Base-by-base conservation (phyloP, 306 rosid species). In the Spatholobus suberectus region DNA sequence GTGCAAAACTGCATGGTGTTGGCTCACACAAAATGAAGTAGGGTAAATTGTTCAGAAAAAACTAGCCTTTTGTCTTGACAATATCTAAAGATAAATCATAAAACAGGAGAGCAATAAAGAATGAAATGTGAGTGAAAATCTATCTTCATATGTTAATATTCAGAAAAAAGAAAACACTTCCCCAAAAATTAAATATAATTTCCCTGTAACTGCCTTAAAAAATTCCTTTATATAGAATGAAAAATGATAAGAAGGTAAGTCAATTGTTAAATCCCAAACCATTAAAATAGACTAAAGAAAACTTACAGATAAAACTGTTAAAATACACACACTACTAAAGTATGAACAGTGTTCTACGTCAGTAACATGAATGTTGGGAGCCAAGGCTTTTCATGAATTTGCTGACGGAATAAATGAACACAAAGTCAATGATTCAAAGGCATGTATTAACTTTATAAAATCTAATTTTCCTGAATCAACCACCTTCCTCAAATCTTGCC, bases 331-430 rank as follows among this genome's bases (percentile, higher is more conserved):
- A 54, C 81, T 44, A 29, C 76, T 52, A 14, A 74, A 52, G 58
- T 21, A 66, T 9, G 49, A 54, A 41, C 47, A 74, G 61, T 65
- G 34, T 52, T 74, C 40, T 74, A 47, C 68, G 49, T 65, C 61
- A 51, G 80, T 65, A 27, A 76, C 81, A 43, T 44, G 54, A 57
- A 68, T 68, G 34, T 38, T 14, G 24, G 44, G 11, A 68, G 71
- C 20, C 66, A 57, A 76, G 78, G 35, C 11, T 75, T 73, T 54
- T 43, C 62, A 82, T 20, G 69, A 82, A 51, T 73, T 82, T 54
- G 24, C 73, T 47, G 52, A 55, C 3, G 26, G 38, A 82, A 68
- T 20, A 44, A 62, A 38, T 46, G 70, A 44, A 52, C 20, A 44
- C 46, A 76, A 24, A 54, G 32, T 75, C 63, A 43, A 57, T 23